Conservation (phyloP, 257 asterid genomes). For the Verbascum thapsus region DNA sequence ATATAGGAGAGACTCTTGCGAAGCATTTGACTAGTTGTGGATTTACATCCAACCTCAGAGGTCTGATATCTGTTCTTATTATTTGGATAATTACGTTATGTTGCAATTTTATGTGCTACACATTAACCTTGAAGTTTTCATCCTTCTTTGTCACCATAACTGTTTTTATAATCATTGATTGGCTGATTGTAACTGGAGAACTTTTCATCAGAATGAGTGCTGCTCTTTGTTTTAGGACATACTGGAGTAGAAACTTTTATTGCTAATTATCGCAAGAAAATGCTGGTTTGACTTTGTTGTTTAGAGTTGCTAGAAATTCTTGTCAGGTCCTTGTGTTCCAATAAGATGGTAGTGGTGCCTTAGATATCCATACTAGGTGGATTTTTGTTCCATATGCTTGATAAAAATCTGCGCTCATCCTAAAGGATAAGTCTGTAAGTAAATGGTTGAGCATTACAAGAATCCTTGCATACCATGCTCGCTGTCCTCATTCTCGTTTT, state of each 20-base stretch:
- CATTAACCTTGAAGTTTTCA: slow-evolving; percentile 20
- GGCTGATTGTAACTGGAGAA: slow-evolving; percentile 21
- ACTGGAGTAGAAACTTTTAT: slow-evolving; percentile 11
- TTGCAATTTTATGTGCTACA: slow-evolving; percentile 27
- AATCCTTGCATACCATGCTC: slow-evolving; percentile 40
- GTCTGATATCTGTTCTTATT: slow-evolving; percentile 39
- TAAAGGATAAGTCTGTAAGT: slow-evolving; percentile 15
- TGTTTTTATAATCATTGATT: slow-evolving; percentile 4
- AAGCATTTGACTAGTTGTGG: slow-evolving; percentile 93
- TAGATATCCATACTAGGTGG: slow-evolving; percentile 22
- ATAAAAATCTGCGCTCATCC: slow-evolving; percentile 5
- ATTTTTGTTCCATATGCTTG: slow-evolving; percentile 18
- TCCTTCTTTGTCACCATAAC: slow-evolving; percentile 10
- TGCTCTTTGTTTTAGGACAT: slow-evolving; percentile 14
- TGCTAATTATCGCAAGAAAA: slow-evolving; percentile 10
- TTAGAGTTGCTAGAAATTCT: slow-evolving; percentile 20
- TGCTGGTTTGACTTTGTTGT: slow-evolving; percentile 1
- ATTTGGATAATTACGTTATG: slow-evolving; percentile 20
- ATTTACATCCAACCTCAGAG: slow-evolving; percentile 78
- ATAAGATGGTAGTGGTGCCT: slow-evolving; percentile 12
- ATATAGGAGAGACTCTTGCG: slow-evolving; percentile 89
- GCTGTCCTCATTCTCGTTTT: slow-evolving; percentile 26
- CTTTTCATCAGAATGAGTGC: background rate
- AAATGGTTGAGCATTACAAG: slow-evolving; percentile 34
- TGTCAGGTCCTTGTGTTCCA: slow-evolving; percentile 21